Conservation (phyloP, 805 yeast species). For the Saccharomycodes ludwigii region DNA sequence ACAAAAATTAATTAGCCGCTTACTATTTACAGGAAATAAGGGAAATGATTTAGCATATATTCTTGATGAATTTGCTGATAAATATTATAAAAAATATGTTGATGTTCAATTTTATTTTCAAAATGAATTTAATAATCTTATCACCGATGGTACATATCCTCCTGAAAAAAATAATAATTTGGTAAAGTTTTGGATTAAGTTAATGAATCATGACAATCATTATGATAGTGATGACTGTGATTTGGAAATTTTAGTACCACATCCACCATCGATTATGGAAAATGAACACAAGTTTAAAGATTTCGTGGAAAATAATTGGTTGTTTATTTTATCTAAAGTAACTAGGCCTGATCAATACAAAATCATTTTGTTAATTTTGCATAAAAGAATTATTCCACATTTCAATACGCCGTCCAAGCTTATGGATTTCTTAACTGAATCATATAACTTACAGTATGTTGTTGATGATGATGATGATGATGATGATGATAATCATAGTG, state of each 20-base stretch:
- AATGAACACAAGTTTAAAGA: slow-evolving; percentile 38
- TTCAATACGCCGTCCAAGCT: slow-evolving; percentile 67
- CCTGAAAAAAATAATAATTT: slow-evolving; percentile 5
- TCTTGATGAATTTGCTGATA: slow-evolving; percentile 42
- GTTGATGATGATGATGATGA: slow-evolving; percentile 27
- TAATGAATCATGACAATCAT: slow-evolving; percentile 25
- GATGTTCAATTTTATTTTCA: slow-evolving; percentile 73
- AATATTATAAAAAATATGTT: slow-evolving; percentile 45
- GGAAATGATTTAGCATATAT: slow-evolving; percentile 35
- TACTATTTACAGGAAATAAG: slow-evolving; percentile 23
- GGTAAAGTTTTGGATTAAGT: slow-evolving; percentile 21
- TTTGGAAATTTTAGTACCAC: slow-evolving; percentile 27
- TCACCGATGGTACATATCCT: slow-evolving; percentile 13
- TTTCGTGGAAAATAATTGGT: slow-evolving; percentile 61
- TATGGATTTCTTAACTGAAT: slow-evolving; percentile 90
- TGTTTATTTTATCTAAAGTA: slow-evolving; percentile 38
- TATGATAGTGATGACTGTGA: slow-evolving; percentile 25
- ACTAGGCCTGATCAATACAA: slow-evolving; percentile 48
- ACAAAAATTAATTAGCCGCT: slow-evolving; percentile 27
- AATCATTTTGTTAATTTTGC: slow-evolving; percentile 54
- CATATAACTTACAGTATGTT: slow-evolving; percentile 38
- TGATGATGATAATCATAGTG: slow-evolving; percentile 18
- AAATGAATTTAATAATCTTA: slow-evolving; percentile 29
- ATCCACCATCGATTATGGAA: slow-evolving; percentile 34
- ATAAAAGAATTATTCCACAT: slow-evolving; percentile 74